Percentiles rank a stretch among this genome's conserved stretches.
Conservation (phyloP, 345 rosid genomes). For the Dipteronia dyeriana region DNA sequence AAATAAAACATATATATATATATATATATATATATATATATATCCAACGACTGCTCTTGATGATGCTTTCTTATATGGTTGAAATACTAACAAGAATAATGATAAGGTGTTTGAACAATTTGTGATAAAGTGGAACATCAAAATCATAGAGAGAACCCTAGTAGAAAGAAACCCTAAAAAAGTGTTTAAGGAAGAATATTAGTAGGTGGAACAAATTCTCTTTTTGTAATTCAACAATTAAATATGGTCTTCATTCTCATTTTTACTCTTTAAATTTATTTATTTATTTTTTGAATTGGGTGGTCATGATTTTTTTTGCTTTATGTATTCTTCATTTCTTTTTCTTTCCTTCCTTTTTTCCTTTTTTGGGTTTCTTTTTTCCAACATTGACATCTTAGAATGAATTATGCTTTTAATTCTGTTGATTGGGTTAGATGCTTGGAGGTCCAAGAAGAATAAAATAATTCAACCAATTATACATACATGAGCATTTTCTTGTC, state of each 20-base stretch:
- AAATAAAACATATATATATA: not conserved
- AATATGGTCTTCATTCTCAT: not conserved
- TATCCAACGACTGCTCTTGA: not conserved
- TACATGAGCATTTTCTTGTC: not conserved
- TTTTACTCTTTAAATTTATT: not conserved
- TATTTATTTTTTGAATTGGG: not conserved
- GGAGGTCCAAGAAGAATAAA: too few species aligned
- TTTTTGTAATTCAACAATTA: not conserved
- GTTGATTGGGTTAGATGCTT: not conserved
- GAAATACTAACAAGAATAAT: not conserved
- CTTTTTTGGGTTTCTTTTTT: not conserved
- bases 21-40: not conserved
- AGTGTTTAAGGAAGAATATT: slow-evolving; percentile 20
- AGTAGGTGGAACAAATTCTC: slow-evolving; percentile 22
- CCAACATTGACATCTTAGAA: not conserved
- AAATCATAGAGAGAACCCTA: slow-evolving; percentile 20
- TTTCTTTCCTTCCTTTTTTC: too few species aligned
- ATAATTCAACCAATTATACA: too few species aligned
- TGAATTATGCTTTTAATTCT: not conserved
- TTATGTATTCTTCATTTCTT: too few species aligned
- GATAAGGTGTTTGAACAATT: not conserved
- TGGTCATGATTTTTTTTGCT: slow-evolving; percentile 1
- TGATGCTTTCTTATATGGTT: slow-evolving; percentile 1
- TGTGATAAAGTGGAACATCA: slow-evolving; percentile 19
- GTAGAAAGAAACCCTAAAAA: slow-evolving; percentile 8